Evolutionary conservation across 176 grass and related monocot genomes (phyloP), one percentile per base, ranked within the genome.

Genomic region (Oropetium thomaeum): DNA sequence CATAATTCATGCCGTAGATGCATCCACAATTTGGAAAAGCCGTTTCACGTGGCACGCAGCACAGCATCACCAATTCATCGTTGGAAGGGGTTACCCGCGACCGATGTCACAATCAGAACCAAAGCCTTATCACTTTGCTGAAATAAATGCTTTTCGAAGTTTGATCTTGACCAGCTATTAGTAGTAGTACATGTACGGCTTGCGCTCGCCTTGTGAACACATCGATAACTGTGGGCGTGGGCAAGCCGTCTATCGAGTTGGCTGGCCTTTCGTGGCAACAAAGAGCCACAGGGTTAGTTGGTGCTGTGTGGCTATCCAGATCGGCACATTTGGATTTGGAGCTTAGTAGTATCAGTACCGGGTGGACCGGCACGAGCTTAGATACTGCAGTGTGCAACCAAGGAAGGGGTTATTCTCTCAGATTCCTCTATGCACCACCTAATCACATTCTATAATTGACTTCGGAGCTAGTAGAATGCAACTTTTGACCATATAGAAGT

Each of bases 81-180:
- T 26, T 11, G 53, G 7, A 57, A 27, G 22, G 8, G 8, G 22
- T 3, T 23, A 54, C 8, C 0, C 8, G 12, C n/a, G 22, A 22
- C 23, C 10, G 22, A 26, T 10, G 53, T 57, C 53, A 26, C 53
- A 26, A 27, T 27, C 53, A 12, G 22, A 57, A 57, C 7, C 22
- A 3, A 25, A 57, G 53, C 53, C 53, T 57, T 27, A 57, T 57
- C 53, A 13, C 53, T 57, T 27, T 57, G 23, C 13, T 27, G 23
- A 3, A 57, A 57, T 27, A 27, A 27, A 57, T 57, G 23, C 53
- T 57, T 23, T 27, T 57, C 2, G 27, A 57, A 57, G 53, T 23
- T 57, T 22, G 53, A 57, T 57, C 53, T 57, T 57, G 53, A 57
- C 53, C n/a, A n/a, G n/a, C n/a, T n/a, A n/a, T n/a, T n/a, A n/a